Evolutionary conservation across 2,329 filamentous ascomycete species (phyloP), one percentile per base, ranked within the genome.

Genomic region (Aureobasidium mangrovei): DNA sequence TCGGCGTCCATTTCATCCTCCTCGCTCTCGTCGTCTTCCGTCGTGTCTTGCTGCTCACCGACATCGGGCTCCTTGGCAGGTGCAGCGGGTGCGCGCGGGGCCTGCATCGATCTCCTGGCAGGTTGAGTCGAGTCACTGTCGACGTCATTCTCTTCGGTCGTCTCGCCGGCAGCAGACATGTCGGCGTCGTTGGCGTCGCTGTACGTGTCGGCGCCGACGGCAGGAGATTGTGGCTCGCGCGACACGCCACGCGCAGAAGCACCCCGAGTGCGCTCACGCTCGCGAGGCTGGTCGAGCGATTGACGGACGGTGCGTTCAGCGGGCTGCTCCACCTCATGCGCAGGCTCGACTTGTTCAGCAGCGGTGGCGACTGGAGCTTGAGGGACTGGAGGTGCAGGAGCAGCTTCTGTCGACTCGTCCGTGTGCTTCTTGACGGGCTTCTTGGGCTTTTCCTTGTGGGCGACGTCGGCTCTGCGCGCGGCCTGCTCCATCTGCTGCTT

Each of bases 401-500:
- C 67, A 27, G 65, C 48, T 32, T 39, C 54, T 43, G 27, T 29
- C n/a, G 54, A 51, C 7, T 55, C 44, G 18, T 68, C 67, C 29
- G 64, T 58, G 18, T 74, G 71, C 28, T 74, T 70, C 75, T 93
- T 91, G 64, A 82, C 84, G 1, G 79, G 75, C 52, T 84, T 83
- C 73, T 91, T 94, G 8, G 88, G 84, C 70, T 95, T 95, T 63
- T 94, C 89, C 68, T 94, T 94, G 54, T 84, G 77, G 24, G 78
- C 77, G 12, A 85, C 81, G 36, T 93, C 88, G 6, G 87, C 86
- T 70, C 91, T 86, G 51, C 91, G 79, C 59, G 85, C 79, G 4
- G 91, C 88, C 66, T 93, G 88, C 66, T 97, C 93, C 67, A 88
- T 76, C 70, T 98, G 93, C 68, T 97, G 90, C 67, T 88, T 91